phyloP scores from a whole-genome alignment of 2,329 filamentous ascomycete genomes.

The Calonectria pteridis region DNA sequence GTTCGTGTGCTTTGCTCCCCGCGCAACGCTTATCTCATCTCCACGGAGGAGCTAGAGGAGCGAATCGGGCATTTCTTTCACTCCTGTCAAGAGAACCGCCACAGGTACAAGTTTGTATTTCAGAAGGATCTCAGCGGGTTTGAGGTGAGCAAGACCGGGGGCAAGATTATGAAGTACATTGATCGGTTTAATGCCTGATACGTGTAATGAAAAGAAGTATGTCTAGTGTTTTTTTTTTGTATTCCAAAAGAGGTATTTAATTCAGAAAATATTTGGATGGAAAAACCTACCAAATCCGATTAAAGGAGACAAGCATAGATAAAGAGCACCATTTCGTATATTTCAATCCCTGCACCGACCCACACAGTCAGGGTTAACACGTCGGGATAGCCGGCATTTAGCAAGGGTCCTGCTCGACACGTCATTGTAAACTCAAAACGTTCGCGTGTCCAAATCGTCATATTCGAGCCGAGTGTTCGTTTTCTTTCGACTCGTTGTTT shows the following conservation, averaged over 20 bases:
- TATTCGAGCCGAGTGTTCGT: not conserved
- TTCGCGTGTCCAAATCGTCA: not conserved
- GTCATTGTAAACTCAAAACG: not conserved
- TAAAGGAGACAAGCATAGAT: not conserved
- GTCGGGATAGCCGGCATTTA: not conserved
- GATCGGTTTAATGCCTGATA: conserved; percentile 36
- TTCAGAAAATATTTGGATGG: not conserved
- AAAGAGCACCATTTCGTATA: not conserved
- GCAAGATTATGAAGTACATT: conserved; percentile 46
- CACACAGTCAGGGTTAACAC: not conserved
- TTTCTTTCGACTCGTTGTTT: not conserved
- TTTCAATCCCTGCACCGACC: not conserved
- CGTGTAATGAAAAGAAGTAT: not conserved
- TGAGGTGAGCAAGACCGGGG: conserved; percentile 40
- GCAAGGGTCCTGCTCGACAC: not conserved
- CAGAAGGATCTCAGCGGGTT: conserved; percentile 51
- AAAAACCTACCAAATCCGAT: too few relatives aligned
- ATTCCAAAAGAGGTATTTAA: not conserved
- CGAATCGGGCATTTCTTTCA: conserved; percentile 38
- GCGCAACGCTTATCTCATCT: not conserved
- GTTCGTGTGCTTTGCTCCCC: conserved; percentile 43
- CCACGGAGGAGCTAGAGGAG: conserved; percentile 34
- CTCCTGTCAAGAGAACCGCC: conserved; percentile 45
- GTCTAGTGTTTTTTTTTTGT: not conserved
- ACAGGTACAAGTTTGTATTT: conserved; percentile 49